A percentile compares a stretch with the other conserved stretches of the same genome.
phyloP scores from a whole-genome alignment of 495 filamentous ascomycete species.

The Mycothermus thermophilus region DNA sequence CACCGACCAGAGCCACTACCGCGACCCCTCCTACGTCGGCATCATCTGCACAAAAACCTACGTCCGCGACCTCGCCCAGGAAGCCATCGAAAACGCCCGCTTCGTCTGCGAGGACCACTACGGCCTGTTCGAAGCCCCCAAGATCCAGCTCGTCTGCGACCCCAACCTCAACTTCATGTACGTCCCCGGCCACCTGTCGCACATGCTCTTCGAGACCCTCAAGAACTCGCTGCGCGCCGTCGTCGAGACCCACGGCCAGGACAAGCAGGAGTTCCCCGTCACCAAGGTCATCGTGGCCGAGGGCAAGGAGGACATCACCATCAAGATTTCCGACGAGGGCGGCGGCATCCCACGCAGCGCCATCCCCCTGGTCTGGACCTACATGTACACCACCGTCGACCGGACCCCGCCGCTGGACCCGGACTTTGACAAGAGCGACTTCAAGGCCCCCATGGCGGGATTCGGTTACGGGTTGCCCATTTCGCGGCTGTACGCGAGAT shows the following conservation, averaged over 20 bases:
- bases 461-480: conserved; percentile 96
- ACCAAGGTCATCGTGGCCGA: conserved; percentile 96
- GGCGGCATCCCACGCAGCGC: conserved; percentile 83
- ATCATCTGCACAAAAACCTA: conserved; percentile 99
- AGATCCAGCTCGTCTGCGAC: conserved; percentile 89
- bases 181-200: conserved; percentile 89
- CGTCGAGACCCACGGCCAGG: conserved; percentile 87
- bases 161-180: conserved; percentile 97
- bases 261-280: conserved; percentile 88
- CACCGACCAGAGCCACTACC: conserved; percentile 76
- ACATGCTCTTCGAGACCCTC: conserved; percentile 98
- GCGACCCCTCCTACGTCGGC: conserved; percentile 86
- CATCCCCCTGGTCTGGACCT: conserved; percentile 96
- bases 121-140: conserved; percentile 91
- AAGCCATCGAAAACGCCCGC: conserved; percentile 94
- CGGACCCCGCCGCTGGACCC: conserved; percentile 88
- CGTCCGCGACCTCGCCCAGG: conserved; percentile 85
- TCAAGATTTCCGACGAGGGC: conserved; percentile 93
- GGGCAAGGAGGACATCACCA: conserved; percentile 95
- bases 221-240: conserved; percentile 97
- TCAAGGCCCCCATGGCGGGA: conserved; percentile 98
- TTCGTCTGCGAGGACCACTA: conserved; percentile 99
- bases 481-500: conserved; percentile 82
- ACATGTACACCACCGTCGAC: conserved; percentile 99
- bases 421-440: conserved; percentile 97